Conservation (phyloP, 768 basidiomycete species). For the Inosperma sp. region DNA sequence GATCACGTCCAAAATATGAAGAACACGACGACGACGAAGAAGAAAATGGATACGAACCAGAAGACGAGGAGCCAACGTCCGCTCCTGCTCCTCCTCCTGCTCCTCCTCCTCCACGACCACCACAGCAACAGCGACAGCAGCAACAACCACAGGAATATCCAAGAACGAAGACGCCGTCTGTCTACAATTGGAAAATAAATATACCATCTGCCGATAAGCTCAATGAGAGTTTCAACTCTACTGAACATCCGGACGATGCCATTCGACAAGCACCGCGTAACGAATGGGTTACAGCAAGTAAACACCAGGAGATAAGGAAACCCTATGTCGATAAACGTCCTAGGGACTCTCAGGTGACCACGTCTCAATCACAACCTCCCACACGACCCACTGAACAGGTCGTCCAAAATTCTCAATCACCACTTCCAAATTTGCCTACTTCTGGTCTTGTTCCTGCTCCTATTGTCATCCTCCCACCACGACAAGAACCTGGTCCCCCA, state of each 20-base stretch:
- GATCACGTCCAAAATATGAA: neutral
- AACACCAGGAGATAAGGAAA: slow-evolving; percentile 26
- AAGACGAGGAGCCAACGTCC: slow-evolving; percentile 5
- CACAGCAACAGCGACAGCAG: slow-evolving; percentile 1
- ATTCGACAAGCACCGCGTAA: slow-evolving; percentile 21
- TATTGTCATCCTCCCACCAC: neutral
- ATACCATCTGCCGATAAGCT: slow-evolving; percentile 32
- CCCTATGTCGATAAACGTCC: no score
- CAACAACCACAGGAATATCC: no score
- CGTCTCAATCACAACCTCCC: slow-evolving; percentile 4
- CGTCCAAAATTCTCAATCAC: neutral
- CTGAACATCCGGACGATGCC: slow-evolving; percentile 20
- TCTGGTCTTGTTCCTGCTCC: neutral
- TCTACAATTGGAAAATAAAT: slow-evolving; percentile 28
- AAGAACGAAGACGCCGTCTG: slow-evolving; percentile 20
- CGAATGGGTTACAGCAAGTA: slow-evolving; percentile 37
- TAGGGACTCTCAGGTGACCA: slow-evolving; percentile 5
- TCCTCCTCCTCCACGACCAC: neutral
- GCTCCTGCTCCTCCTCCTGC: neutral
- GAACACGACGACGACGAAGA: neutral
- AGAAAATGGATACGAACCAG: slow-evolving; percentile 9
- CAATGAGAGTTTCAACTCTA: slow-evolving; percentile 20
- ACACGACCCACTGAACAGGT: neutral
- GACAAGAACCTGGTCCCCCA: neutral
- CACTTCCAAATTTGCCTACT: no score